These are phyloP conservation scores for Sporothrix brasiliensis DNA, from an alignment of 2,329 filamentous ascomycete genomes.

Conservation along the genomic window DNA sequence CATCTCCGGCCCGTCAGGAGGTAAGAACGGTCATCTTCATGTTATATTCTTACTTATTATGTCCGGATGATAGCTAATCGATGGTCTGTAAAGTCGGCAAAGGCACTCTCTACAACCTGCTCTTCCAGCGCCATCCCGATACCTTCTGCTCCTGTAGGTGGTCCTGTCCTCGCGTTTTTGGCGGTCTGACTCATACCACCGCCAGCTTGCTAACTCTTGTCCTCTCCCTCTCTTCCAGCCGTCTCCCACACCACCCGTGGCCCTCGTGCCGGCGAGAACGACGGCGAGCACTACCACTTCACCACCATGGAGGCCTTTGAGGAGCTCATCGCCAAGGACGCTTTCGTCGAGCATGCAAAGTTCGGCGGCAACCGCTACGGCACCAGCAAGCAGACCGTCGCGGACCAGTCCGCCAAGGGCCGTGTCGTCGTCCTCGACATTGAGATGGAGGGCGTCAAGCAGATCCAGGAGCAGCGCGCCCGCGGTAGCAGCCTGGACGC, in stretches of 20 bases:
- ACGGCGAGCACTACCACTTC: slow-evolving; percentile 83
- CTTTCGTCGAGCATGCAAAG: slow-evolving; percentile 82
- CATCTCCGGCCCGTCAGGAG: slow-evolving; percentile 75
- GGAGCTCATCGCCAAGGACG: slow-evolving; percentile 65
- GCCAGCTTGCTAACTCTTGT: background rate
- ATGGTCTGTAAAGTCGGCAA: slow-evolving; percentile 62
- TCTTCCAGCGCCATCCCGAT: slow-evolving; percentile 56
- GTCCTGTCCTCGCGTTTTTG: slow-evolving; percentile 39
- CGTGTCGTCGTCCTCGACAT: slow-evolving; percentile 86
- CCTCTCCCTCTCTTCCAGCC: slow-evolving; percentile 37
- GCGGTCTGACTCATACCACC: background rate
- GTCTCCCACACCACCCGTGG: slow-evolving; percentile 78
- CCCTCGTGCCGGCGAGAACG: slow-evolving; percentile 72
- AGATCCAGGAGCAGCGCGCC: slow-evolving; percentile 57
- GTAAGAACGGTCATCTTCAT: slow-evolving; percentile 10
- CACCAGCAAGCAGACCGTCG: slow-evolving; percentile 69
- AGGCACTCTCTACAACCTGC: slow-evolving; percentile 73
- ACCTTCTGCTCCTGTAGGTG: slow-evolving; percentile 40
- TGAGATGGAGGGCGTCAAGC: slow-evolving; percentile 97
- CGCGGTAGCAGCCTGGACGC: slow-evolving; percentile 66
- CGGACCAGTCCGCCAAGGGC: slow-evolving; percentile 68
- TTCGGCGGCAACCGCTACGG: slow-evolving; percentile 89
- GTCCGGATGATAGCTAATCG: background rate
- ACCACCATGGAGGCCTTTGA: slow-evolving; percentile 68
- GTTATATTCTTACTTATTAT: too few relatives aligned